phyloP scores from a whole-genome alignment of 2,329 filamentous ascomycete genomes.

The Coniochaeta sp. region DNA sequence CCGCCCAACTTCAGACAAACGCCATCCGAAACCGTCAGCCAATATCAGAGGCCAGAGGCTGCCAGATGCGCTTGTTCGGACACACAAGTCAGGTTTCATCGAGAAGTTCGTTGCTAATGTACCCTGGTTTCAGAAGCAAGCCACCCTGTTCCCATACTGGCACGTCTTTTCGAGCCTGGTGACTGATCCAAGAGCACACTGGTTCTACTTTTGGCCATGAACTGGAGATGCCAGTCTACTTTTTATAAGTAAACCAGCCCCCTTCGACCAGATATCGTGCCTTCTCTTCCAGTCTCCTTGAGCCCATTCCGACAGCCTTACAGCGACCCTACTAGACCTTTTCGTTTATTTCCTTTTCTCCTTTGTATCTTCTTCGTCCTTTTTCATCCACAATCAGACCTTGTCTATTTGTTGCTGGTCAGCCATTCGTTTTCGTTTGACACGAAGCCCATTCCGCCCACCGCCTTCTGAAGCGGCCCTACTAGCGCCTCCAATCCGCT shows the following conservation, averaged over 20 bases:
- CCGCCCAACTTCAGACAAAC: slow-evolving; percentile 42
- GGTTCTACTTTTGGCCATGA: not conserved
- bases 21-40: slow-evolving; percentile 36
- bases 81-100: slow-evolving; percentile 46
- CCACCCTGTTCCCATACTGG: not conserved
- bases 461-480: slow-evolving; percentile 8
- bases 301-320: slow-evolving; percentile 14
- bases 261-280: slow-evolving; percentile 18
- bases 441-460: slow-evolving; percentile 21
- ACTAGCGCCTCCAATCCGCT: slow-evolving; percentile 12
- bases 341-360: slow-evolving; percentile 31
- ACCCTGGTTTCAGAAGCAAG: slow-evolving; percentile 23
- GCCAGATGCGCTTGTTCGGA: slow-evolving; percentile 35
- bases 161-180: not conserved
- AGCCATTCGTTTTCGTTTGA: slow-evolving; percentile 38
- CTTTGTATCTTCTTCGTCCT: slow-evolving; percentile 17
- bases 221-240: not conserved
- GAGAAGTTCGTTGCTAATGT: slow-evolving; percentile 21
- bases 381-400: slow-evolving; percentile 5
- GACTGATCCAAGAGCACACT: not conserved
- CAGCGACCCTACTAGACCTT: slow-evolving; percentile 29
- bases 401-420: slow-evolving; percentile 14
- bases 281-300: slow-evolving; percentile 28
- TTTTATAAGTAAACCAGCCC: slow-evolving; percentile 18
- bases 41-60: slow-evolving; percentile 40